A percentile compares a stretch with the other conserved stretches of the same genome.
phyloP scores from a whole-genome alignment of 2,329 filamentous ascomycete genomes.

The Phialocephala subalpina region DNA sequence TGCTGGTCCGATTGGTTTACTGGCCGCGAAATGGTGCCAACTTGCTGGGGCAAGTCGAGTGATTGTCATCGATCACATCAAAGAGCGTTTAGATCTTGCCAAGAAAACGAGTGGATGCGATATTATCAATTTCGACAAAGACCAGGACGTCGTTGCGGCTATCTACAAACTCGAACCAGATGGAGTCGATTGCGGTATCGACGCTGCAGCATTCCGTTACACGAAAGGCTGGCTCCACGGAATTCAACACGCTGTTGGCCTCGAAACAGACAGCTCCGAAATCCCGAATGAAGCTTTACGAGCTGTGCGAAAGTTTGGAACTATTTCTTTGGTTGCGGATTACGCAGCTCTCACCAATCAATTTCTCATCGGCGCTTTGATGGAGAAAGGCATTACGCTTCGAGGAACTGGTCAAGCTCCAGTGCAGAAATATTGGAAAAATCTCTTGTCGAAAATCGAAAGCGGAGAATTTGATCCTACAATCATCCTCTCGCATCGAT shows the following conservation, averaged over 20 bases:
- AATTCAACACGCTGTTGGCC: constrained; percentile 60
- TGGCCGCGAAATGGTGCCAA: constrained; percentile 63
- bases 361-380: constrained; percentile 70
- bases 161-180: constrained; percentile 66
- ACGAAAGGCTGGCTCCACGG: constrained; percentile 66
- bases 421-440: constrained; percentile 81
- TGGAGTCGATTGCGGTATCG: constrained; percentile 70
- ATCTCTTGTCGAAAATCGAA: constrained; percentile 72
- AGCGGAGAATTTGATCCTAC: constrained; percentile 74
- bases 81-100: constrained; percentile 62
- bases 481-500: constrained; percentile 83
- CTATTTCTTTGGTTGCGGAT: constrained; percentile 66
- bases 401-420: constrained; percentile 72
- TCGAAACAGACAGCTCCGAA: constrained; percentile 70
- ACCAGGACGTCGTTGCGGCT: constrained; percentile 60
- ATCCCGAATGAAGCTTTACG: constrained; percentile 64
- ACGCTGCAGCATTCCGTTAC: constrained; percentile 68
- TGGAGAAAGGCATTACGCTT: constrained; percentile 70
- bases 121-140: constrained; percentile 61
- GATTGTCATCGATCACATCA: constrained; percentile 67
- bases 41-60: constrained; percentile 66
- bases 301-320: constrained; percentile 59
- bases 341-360: constrained; percentile 60
- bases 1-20: constrained; percentile 71
- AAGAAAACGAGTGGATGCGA: constrained; percentile 64